Base-by-base conservation (phyloP, 805 yeast genomes). In the Candida methanosorbosa region DNA sequence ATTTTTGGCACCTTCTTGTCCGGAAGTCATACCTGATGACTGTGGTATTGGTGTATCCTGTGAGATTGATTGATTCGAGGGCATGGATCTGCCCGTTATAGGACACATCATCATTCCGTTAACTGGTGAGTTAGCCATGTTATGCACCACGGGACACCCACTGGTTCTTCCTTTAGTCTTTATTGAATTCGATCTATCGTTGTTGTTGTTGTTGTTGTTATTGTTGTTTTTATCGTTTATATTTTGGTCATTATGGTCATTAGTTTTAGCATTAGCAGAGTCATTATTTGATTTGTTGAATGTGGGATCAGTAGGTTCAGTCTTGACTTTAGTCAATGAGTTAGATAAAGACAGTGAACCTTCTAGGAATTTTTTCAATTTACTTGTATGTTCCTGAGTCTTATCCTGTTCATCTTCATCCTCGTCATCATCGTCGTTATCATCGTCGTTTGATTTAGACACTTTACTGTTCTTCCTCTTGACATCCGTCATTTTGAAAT, bases 301-400 rank as follows among this genome's bases (percentile, higher is more conserved):
- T n/a, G n/a, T n/a, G n/a, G n/a, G n/a, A n/a, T n/a, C n/a, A n/a
- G n/a, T n/a, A n/a, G n/a, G n/a, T 21, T 21, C 23, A 21, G 23
- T 8, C 11, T 21, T 21, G 23, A 21, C 23, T 8, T 8, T 9
- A 9, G 23, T 21, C 11, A 11, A 8, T 12, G 27, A 24, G 6
- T 8, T 11, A 12, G 15, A 24, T 14, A 46, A 30, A 2, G 41
- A 32, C 39, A 46, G 34, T 4, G 48, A 40, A 9, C 56, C 50
- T 32, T 56, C 61, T n/a, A 56, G 38, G 27, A 56, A 55, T 28
- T 45, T 48, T 34, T 56, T 56, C 35, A 56, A 39, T 34, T 55
- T 56, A 33, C 54, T 47, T 18, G 58, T 54, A 34, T 56, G 59
- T 27, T 52, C 58, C 21, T 30, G 41, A 13, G 50, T 50, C 30